Conservation (phyloP, 2,329 filamentous ascomycete species). For the Nigrospora osmanthi region DNA sequence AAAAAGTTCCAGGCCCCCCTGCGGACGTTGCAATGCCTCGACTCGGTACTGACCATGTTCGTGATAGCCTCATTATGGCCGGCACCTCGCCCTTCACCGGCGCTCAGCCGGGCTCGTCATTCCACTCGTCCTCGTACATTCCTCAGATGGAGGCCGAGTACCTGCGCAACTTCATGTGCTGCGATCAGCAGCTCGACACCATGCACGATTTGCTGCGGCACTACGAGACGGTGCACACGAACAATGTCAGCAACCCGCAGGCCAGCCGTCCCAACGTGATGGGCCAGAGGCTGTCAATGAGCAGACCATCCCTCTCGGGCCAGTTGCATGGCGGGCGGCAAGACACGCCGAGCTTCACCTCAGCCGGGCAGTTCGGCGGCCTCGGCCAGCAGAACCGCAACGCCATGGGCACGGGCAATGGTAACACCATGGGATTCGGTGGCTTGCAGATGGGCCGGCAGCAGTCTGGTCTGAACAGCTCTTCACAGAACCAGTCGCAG, state of each 20-base stretch:
- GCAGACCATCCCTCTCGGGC: conserved; percentile 14
- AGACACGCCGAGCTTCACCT: conserved; percentile 17
- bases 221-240: conserved; percentile 91
- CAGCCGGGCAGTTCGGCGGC: conserved; percentile 14
- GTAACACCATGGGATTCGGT: conserved; percentile 14
- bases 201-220: conserved; percentile 93
- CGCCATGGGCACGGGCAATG: conserved; percentile 5
- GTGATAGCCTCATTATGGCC: conserved; percentile 78
- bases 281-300: conserved; percentile 21
- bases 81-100: conserved; percentile 84
- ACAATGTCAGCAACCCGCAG: conserved; percentile 35
- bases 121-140: conserved; percentile 92
- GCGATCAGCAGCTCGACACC: conserved; percentile 79
- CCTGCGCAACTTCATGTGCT: conserved; percentile 96
- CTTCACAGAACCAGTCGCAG: conserved; percentile 32
- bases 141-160: conserved; percentile 96
- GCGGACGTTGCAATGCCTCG: neutral
- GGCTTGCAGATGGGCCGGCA: conserved; percentile 32
- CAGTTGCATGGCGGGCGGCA: conserved; percentile 15
- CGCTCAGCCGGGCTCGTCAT: conserved; percentile 82
- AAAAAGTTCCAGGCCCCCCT: too few relatives aligned
- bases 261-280: conserved; percentile 18
- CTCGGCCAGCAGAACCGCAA: conserved; percentile 19
- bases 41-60: conserved; percentile 19
- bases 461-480: conserved; percentile 13